A percentile compares a stretch with the other conserved stretches of the same genome.
Conservation (phyloP, 768 basidiomycete genomes). For the Termitomyces sp. region DNA sequence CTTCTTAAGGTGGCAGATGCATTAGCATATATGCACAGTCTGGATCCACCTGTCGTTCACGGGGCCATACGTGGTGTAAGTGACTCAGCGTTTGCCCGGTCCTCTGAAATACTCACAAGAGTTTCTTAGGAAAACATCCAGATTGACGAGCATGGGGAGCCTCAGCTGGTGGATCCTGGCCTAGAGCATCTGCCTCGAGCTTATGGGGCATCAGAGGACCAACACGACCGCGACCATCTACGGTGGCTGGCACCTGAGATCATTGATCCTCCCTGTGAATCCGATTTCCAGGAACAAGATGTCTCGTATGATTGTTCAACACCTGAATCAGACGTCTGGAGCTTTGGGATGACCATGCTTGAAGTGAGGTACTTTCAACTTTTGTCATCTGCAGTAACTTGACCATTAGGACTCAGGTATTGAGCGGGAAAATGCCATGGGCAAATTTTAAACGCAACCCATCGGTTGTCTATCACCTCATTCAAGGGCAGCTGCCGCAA, state of each 20-base stretch:
- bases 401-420: background rate
- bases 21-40: slow-evolving; percentile 21
- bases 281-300: background rate
- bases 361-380: slow-evolving; percentile 13
- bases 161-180: slow-evolving; percentile 21
- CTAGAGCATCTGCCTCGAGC: slow-evolving; percentile 9
- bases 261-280: slow-evolving; percentile 6
- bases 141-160: slow-evolving; percentile 14
- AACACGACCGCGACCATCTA: slow-evolving; percentile 1
- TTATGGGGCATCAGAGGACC: background rate
- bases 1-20: slow-evolving; percentile 19
- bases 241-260: slow-evolving; percentile 25
- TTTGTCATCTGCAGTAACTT: background rate
- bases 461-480: slow-evolving; percentile 1
- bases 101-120: background rate
- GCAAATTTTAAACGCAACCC: background rate
- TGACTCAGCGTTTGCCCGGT: background rate
- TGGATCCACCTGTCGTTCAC: slow-evolving; percentile 22
- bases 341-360: slow-evolving; percentile 23
- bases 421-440: slow-evolving; percentile 5
- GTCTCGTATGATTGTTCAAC: slow-evolving; percentile 1
- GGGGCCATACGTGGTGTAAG: slow-evolving; percentile 25
- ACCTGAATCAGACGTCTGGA: slow-evolving; percentile 18
- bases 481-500: slow-evolving; percentile 1
- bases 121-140: slow-evolving; percentile 21